Percentiles rank a stretch among this genome's conserved stretches.
Conservation (phyloP, 2,329 filamentous ascomycete genomes). For the Trichoderma oligosporum region DNA sequence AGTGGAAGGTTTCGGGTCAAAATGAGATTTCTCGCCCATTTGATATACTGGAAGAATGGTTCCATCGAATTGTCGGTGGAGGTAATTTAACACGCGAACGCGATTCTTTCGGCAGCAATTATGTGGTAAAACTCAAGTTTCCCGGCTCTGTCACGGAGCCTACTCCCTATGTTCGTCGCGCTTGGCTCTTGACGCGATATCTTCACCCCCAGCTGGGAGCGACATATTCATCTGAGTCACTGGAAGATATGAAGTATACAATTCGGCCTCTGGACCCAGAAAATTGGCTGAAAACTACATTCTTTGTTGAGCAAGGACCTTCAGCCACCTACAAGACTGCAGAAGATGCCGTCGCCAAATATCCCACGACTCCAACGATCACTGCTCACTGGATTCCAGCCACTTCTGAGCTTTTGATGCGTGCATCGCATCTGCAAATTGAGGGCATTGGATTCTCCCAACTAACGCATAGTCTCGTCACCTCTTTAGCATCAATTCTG, state of each 20-base stretch:
- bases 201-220: no score
- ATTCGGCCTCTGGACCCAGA: constrained; percentile 13
- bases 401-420: constrained; percentile 17
- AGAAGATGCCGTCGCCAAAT: not conserved
- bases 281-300: constrained; percentile 17
- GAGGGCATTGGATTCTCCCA: constrained; percentile 30
- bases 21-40: no score
- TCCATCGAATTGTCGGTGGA: no score
- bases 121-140: no score
- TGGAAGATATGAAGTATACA: not conserved
- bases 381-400: constrained; percentile 20
- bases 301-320: not conserved
- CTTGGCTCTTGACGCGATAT: constrained; percentile 22
- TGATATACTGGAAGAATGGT: no score
- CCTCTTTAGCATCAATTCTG: constrained; percentile 24
- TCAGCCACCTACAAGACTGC: not conserved
- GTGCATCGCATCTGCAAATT: constrained; percentile 29
- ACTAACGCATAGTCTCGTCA: constrained; percentile 25
- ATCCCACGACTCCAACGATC: constrained; percentile 3
- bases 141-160: constrained; percentile 25
- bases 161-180: constrained; percentile 20
- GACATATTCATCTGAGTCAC: constrained; percentile 2
- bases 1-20: no score
- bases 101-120: no score
- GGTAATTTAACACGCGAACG: no score